Evolutionary conservation across 2,329 filamentous ascomycete species (phyloP).

Genomic region (Fusarium lyarnte): DNA sequence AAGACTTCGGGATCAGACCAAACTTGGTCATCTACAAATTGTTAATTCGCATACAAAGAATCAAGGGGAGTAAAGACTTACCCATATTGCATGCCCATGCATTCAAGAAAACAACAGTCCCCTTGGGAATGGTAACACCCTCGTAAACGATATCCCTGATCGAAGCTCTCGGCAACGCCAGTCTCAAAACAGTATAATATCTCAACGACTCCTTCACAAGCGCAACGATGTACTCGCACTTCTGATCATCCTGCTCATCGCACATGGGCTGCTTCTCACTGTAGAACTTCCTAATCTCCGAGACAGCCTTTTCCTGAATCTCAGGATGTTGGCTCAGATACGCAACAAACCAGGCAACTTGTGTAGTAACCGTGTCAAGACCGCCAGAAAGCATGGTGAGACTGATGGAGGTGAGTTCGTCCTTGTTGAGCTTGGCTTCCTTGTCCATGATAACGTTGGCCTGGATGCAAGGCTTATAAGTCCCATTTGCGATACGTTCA

Average conservation of each 20-base stretch:
- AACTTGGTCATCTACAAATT: conserved; percentile 18
- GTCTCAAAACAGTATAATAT: conserved; percentile 70
- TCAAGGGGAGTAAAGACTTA: conserved; percentile 44
- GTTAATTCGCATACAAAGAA: background rate
- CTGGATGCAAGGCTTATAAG: conserved; percentile 71
- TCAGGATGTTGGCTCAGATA: conserved; percentile 68
- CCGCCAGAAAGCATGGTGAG: conserved; percentile 75
- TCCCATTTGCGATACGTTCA: conserved; percentile 68
- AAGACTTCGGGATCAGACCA: conserved; percentile 64
- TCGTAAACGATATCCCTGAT: conserved; percentile 68
- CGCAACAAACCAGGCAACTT: conserved; percentile 72
- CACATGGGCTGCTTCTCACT: conserved; percentile 64
- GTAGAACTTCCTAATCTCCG: conserved; percentile 66
- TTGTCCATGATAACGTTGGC: conserved; percentile 72
- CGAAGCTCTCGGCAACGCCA: conserved; percentile 69
- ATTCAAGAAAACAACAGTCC: conserved; percentile 72
- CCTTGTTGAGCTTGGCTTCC: conserved; percentile 69
- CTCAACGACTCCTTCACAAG: conserved; percentile 70
- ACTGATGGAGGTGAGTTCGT: conserved; percentile 72
- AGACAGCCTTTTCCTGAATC: conserved; percentile 68
- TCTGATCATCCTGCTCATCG: conserved; percentile 69
- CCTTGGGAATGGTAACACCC: conserved; percentile 66
- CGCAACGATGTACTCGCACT: conserved; percentile 70
- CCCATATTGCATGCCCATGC: conserved; percentile 76
- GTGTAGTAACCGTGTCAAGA: conserved; percentile 72